A percentile compares a stretch with the other conserved stretches of the same genome.
Conservation (phyloP, 306 rosid genomes). For the Sicyos baderoa region DNA sequence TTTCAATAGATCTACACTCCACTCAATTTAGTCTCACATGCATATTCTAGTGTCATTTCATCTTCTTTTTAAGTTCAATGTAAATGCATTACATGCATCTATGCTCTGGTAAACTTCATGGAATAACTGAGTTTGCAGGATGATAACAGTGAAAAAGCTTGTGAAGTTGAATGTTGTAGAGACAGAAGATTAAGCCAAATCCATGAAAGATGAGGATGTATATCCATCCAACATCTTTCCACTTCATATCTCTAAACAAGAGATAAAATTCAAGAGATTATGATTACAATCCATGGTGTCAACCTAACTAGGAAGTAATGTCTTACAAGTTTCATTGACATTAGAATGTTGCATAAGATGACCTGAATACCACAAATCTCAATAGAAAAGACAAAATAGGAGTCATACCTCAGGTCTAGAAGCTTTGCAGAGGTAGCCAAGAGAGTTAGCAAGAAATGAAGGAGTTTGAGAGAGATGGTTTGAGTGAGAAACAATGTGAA, state of each 20-base stretch:
- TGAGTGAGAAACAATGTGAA: conserved; percentile 34
- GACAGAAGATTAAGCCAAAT: background rate
- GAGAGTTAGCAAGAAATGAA: conserved; percentile 62
- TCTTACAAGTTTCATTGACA: no score
- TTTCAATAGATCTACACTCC: background rate
- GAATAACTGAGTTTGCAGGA: background rate
- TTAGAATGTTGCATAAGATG: no score
- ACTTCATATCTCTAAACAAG: background rate
- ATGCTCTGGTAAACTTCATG: no score
- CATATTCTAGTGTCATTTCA: background rate
- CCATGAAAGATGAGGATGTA: background rate
- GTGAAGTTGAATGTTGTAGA: background rate
- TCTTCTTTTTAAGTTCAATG: background rate
- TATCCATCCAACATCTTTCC: background rate
- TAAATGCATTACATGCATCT: background rate
- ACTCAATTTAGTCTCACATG: background rate
- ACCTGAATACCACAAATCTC: no score
- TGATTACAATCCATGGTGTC: no score
- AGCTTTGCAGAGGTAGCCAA: conserved; percentile 75
- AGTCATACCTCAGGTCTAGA: conserved; percentile 65
- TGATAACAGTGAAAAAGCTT: background rate
- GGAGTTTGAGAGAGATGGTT: conserved; percentile 12
- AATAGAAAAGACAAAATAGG: background rate
- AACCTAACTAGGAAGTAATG: no score
- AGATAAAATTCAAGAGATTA: no score